Evolutionary conservation across 768 basidiomycete species (phyloP).

Genomic region (Trichaptum fuscoviolaceum): DNA sequence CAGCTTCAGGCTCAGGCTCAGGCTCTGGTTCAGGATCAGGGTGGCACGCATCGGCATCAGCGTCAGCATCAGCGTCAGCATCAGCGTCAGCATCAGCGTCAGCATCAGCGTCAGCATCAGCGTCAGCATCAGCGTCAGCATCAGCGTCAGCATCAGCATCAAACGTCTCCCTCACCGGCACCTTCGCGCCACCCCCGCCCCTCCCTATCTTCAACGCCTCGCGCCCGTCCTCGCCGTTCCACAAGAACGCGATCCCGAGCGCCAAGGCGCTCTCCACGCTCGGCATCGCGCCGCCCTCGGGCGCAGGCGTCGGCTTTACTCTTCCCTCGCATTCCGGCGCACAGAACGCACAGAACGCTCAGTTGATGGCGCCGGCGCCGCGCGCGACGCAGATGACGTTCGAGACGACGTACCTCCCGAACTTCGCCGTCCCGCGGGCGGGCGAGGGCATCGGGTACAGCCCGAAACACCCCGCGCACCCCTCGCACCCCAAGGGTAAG

Average conservation of each 20-base stretch:
- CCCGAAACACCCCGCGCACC: not conserved
- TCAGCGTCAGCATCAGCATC: not conserved
- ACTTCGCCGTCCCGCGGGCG: not conserved
- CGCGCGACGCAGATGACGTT: not conserved
- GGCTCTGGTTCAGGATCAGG: not conserved
- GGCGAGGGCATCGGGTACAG: not conserved
- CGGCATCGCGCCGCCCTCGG: not conserved
- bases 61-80: not conserved
- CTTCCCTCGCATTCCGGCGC: not conserved
- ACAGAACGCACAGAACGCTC: not conserved
- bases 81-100: not conserved
- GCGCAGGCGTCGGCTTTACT: too few relatives aligned
- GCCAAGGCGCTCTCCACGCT: not conserved
- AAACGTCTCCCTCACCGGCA: not conserved
- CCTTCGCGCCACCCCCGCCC: too few relatives aligned
- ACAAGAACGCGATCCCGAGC: not conserved
- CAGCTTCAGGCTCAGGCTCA: not conserved
- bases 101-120: not conserved
- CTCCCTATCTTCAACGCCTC: not conserved
- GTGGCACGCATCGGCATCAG: not conserved
- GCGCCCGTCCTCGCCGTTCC: not conserved
- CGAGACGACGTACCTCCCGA: not conserved
- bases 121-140: not conserved
- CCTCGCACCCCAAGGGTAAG: too few relatives aligned
- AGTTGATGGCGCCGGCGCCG: too few relatives aligned